Evolutionary conservation across 164 flowering plant species (phyloP), one percentile per base, ranked within the genome.

Genomic region (Liriodendron chinense): DNA sequence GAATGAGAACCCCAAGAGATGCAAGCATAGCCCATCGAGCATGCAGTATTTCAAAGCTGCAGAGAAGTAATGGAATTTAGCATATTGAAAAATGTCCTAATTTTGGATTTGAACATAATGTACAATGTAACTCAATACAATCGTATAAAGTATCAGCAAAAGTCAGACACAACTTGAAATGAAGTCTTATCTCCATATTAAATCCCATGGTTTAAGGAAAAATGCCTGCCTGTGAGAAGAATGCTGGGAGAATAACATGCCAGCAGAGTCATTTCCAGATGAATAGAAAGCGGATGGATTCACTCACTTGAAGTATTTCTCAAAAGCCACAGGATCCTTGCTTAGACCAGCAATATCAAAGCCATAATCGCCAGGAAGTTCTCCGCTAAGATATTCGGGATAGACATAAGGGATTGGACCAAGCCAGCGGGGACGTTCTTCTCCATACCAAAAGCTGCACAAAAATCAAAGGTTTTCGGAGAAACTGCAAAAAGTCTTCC

Each of bases 11-110:
- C 75, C 99, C 98, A 65, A 94, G 92, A 6, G 98, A 80, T 64
- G 84, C 97, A 72, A 96, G 93, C 99, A 96, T 96, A 57, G 99
- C 98, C 99, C 99, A 96, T 68, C 99, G 98, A 68, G 97, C 97
- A 85, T 96, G 99, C 63, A 96, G 79, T 83, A 92, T 86, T 82
- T 96, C 99, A 78, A 92, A 94, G 88, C 98, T 96, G 89, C 78
- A 84, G 21, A 66, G 23, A 68, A 18, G 50, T 22, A 70, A 14
- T 8, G 50, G 47, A 47, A 53, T 50, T 57, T 74, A 62, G 62
- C 10, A 12, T 9, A 53, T 9, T 53, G 16, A 53, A 53, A 53
- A 53, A 53, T 53, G 4, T 53, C 57, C 18, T 14, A 53, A 1
- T 53, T 53, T 53, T 9, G 57, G 14, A 53, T 53, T 53, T 53